Evolutionary conservation across 176 grass and related monocot genomes (phyloP).

Genomic region (Thalia dealbata): DNA sequence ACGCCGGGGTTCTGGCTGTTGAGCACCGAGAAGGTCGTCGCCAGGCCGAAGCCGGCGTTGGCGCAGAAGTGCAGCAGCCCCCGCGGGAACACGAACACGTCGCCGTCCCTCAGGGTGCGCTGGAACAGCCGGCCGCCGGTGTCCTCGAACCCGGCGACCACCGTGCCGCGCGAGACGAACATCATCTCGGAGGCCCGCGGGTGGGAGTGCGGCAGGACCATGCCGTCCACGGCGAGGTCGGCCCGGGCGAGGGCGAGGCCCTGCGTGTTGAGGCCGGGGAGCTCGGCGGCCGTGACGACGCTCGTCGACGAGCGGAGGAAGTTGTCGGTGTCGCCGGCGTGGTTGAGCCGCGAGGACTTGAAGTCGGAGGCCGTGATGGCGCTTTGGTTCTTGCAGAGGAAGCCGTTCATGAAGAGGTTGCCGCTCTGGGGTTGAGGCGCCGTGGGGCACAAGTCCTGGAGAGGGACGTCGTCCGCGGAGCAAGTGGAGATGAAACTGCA

Average conservation of each 20-base stretch:
- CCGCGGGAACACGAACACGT: slow-evolving; percentile 38
- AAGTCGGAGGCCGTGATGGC: slow-evolving; percentile 40
- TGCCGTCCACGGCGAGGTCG: slow-evolving; percentile 24
- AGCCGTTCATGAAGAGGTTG: slow-evolving; percentile 44
- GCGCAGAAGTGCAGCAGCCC: slow-evolving; percentile 38
- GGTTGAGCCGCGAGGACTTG: slow-evolving; percentile 41
- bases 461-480: slow-evolving; percentile 25
- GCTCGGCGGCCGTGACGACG: slow-evolving; percentile 37
- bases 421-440: slow-evolving; percentile 20
- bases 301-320: slow-evolving; percentile 26
- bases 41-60: slow-evolving; percentile 24
- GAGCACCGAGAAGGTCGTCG: slow-evolving; percentile 24
- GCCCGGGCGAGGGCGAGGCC: slow-evolving; percentile 30
- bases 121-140: slow-evolving; percentile 34
- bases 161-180: slow-evolving; percentile 26
- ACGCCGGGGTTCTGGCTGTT: slow-evolving; percentile 48
- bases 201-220: slow-evolving; percentile 41
- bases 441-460: slow-evolving; percentile 47
- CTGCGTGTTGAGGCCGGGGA: slow-evolving; percentile 53
- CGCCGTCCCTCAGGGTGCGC: slow-evolving; percentile 29
- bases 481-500: slow-evolving; percentile 2
- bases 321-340: slow-evolving; percentile 25
- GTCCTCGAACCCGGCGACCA: slow-evolving; percentile 43
- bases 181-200: slow-evolving; percentile 43
- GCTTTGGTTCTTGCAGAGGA: slow-evolving; percentile 39